Conservation (phyloP, 495 filamentous ascomycete genomes). For the Copromyces sp. region DNA sequence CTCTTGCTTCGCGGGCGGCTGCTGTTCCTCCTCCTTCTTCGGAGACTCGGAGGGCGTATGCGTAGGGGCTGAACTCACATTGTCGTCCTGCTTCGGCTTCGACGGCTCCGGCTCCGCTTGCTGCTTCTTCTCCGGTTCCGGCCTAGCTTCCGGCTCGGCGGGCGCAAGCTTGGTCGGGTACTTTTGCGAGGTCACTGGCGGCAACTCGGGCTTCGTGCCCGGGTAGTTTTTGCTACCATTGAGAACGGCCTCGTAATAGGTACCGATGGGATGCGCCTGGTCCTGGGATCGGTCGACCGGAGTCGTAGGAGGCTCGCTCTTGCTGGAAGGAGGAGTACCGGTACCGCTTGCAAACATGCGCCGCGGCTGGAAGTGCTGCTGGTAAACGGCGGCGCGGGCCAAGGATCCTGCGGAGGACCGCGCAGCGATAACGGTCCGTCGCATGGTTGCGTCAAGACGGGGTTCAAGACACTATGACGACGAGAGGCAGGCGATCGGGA, state of each 20-base stretch:
- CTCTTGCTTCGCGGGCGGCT: conserved; percentile 5
- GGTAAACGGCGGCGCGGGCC: conserved; percentile 7
- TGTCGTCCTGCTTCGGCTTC: conserved; percentile 10
- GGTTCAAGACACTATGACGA: neutral
- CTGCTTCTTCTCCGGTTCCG: conserved; percentile 15
- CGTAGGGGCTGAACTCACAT: neutral
- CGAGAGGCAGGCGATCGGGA: neutral
- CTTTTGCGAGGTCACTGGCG: conserved; percentile 14
- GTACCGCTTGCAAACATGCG: conserved; percentile 13
- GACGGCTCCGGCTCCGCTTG: conserved; percentile 15
- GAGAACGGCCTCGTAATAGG: conserved; percentile 39
- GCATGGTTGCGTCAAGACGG: conserved; percentile 9
- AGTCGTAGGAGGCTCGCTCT: conserved; percentile 8
- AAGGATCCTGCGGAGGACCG: conserved; percentile 18
- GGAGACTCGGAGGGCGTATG: neutral
- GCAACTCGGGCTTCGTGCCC: conserved; percentile 16
- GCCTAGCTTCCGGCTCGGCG: conserved; percentile 8
- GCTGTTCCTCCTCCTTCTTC: conserved; percentile 4
- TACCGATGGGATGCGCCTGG: conserved; percentile 27
- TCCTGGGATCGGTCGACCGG: conserved; percentile 11
- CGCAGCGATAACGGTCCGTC: conserved; percentile 15
- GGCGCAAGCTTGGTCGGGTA: conserved; percentile 5
- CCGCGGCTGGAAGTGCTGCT: conserved; percentile 7
- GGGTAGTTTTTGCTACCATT: conserved; percentile 29
- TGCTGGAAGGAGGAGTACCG: neutral